Percentiles rank a stretch among this genome's conserved stretches.
Conservation (phyloP, 2,329 filamentous ascomycete genomes). For the Pochonia chlamydosporia region DNA sequence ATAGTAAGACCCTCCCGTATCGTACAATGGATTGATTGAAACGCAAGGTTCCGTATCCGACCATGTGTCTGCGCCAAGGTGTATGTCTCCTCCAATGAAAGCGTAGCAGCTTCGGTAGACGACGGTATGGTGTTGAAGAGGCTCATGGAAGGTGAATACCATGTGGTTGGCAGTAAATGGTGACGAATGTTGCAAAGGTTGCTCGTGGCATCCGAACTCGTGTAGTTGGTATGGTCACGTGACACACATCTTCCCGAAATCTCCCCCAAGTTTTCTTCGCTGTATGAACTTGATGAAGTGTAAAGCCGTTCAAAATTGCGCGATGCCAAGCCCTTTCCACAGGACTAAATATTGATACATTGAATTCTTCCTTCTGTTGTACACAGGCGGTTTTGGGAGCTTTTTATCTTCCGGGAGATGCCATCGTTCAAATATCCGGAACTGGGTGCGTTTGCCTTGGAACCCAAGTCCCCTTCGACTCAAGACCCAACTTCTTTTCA, state of each 20-base stretch:
- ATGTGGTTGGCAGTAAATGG: neutral
- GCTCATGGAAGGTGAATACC: neutral
- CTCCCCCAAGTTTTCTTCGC: no score
- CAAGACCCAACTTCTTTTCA: slow-evolving; percentile 41
- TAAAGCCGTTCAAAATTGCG: no score
- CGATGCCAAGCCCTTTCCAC: no score
- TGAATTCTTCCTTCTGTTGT: no score
- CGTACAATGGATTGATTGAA: neutral
- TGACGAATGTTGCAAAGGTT: neutral
- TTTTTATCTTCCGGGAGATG: neutral
- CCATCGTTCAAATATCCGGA: neutral
- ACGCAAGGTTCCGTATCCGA: neutral
- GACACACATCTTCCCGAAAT: no score
- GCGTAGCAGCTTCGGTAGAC: neutral
- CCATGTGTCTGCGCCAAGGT: neutral
- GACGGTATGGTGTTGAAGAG: neutral
- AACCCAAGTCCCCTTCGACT: slow-evolving; percentile 41
- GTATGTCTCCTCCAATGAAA: slow-evolving; percentile 1
- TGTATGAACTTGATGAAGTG: no score
- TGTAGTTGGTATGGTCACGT: neutral
- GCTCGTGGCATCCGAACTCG: neutral
- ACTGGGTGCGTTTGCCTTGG: slow-evolving; percentile 4
- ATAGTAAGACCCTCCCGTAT: slow-evolving; percentile 1
- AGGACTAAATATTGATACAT: no score
- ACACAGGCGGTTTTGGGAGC: no score